Conservation (phyloP, 176 grass and related monocot species). For the Triticum dicoccoides region DNA sequence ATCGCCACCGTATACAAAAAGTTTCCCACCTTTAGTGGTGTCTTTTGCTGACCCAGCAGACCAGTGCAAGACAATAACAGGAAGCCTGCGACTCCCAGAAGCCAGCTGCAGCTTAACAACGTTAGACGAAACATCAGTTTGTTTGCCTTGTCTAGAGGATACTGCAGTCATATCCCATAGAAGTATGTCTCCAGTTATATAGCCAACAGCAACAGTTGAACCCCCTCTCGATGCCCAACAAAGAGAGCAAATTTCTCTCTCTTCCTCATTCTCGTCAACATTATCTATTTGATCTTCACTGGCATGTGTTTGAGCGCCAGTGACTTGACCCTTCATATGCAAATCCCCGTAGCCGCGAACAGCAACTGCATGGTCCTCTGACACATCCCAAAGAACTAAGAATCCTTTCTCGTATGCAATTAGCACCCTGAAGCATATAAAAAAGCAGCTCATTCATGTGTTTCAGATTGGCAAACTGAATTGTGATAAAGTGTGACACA, state of each 20-base stretch:
- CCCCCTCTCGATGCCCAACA: slow-evolving; percentile 75
- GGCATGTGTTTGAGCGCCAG: slow-evolving; percentile 25
- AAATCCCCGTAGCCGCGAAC: slow-evolving; percentile 55
- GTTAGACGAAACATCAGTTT: slow-evolving; percentile 47
- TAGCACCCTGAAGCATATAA: slow-evolving; percentile 64
- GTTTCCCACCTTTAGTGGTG: slow-evolving; percentile 63
- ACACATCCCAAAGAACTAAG: slow-evolving; percentile 92
- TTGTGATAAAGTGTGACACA: background rate
- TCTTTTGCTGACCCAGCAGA: slow-evolving; percentile 47
- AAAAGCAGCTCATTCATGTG: background rate
- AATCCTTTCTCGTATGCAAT: slow-evolving; percentile 87
- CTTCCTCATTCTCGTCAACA: slow-evolving; percentile 54
- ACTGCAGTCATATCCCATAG: slow-evolving; percentile 63
- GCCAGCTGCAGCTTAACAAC: slow-evolving; percentile 85
- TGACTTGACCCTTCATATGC: slow-evolving; percentile 47
- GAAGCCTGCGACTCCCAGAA: slow-evolving; percentile 76
- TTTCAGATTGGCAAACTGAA: slow-evolving; percentile 25
- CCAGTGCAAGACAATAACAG: slow-evolving; percentile 96
- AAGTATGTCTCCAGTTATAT: slow-evolving; percentile 91
- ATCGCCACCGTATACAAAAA: slow-evolving; percentile 97
- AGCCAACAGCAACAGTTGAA: slow-evolving; percentile 70
- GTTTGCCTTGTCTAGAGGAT: slow-evolving; percentile 53
- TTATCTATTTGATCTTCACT: slow-evolving; percentile 40
- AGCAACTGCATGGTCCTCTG: slow-evolving; percentile 48
- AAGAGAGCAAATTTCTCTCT: slow-evolving; percentile 85